phyloP scores from a whole-genome alignment of 75 land plant genomes.

The Ceratopteris richardii region DNA sequence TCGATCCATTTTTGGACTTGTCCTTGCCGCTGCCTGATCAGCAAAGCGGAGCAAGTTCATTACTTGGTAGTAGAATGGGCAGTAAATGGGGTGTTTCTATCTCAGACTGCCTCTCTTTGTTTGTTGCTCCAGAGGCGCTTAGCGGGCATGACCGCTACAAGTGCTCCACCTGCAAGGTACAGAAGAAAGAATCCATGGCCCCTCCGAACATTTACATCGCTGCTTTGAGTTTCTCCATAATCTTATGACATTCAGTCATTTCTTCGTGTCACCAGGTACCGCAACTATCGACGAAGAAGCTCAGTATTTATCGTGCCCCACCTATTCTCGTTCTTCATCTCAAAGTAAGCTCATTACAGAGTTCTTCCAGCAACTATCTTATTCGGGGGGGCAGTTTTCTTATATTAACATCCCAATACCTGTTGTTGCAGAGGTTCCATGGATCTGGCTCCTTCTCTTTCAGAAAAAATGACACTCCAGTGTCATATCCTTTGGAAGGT shows the following conservation, averaged over 20 bases:
- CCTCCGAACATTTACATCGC: too few species aligned
- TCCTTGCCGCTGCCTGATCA: constrained; percentile 20
- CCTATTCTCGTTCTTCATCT: constrained; percentile 23
- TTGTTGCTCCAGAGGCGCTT: constrained; percentile 25
- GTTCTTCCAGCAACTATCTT: too few species aligned
- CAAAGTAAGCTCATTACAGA: constrained; percentile 15
- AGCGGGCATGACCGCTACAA: constrained; percentile 19
- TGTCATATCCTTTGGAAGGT: constrained; percentile 19
- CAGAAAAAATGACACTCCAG: constrained; percentile 25
- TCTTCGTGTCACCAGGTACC: too few species aligned
- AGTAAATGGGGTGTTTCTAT: constrained; percentile 12
- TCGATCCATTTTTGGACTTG: constrained; percentile 31
- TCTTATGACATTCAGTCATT: too few species aligned
- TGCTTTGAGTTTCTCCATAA: too few species aligned
- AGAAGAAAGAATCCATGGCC: too few species aligned
- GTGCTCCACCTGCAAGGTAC: constrained; percentile 28
- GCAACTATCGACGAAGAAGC: constrained; percentile 21
- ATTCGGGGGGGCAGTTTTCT: too few species aligned
- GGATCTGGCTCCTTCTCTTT: constrained; percentile 14
- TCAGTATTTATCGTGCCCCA: constrained; percentile 22
- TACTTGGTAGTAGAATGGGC: background rate
- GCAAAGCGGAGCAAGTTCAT: background rate
- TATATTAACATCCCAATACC: too few species aligned
- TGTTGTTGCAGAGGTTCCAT: constrained; percentile 21
- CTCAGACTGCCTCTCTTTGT: constrained; percentile 18